These are phyloP conservation scores for Inga oerstediana DNA, from an alignment of 306 rosid species.

Conservation along the genomic window DNA sequence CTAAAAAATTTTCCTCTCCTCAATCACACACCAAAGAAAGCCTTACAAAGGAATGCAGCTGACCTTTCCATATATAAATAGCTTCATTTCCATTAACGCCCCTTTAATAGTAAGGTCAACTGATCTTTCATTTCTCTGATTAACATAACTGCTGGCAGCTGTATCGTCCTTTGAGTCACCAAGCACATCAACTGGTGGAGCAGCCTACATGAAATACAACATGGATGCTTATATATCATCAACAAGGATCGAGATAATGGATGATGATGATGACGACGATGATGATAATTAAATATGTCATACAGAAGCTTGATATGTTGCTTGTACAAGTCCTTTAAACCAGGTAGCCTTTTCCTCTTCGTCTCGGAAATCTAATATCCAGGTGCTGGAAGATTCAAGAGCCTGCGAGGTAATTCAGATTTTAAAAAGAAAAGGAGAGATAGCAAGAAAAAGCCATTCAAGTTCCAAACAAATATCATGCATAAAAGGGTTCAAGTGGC, in stretches of 20 bases:
- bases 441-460: slow-evolving; percentile 28
- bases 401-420: slow-evolving; percentile 23
- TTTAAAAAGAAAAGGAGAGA: slow-evolving; percentile 12
- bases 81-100: slow-evolving; percentile 69
- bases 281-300: slow-evolving; percentile 16
- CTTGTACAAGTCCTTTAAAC: slow-evolving; percentile 81
- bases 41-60: slow-evolving; percentile 20
- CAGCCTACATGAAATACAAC: slow-evolving; percentile 60
- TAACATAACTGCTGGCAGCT: slow-evolving; percentile 47
- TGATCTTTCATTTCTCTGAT: slow-evolving; percentile 44
- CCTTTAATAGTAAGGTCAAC: slow-evolving; percentile 90
- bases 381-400: slow-evolving; percentile 92
- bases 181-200: slow-evolving; percentile 63
- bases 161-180: slow-evolving; percentile 44
- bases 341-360: slow-evolving; percentile 75
- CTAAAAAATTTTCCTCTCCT: slow-evolving; percentile 6
- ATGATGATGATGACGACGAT: not conserved
- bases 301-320: slow-evolving; percentile 98
- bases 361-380: slow-evolving; percentile 75
- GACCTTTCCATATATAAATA: slow-evolving; percentile 92
- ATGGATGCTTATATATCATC: slow-evolving; percentile 21
- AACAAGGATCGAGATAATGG: slow-evolving; percentile 18
- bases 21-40: slow-evolving; percentile 8
- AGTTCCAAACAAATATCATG: not conserved
- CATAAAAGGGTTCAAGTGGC: not conserved